A percentile compares a stretch with the other conserved stretches of the same genome.
Evolutionary conservation across 331 rosid species (phyloP).

Genomic region (Dryas integrifolia): DNA sequence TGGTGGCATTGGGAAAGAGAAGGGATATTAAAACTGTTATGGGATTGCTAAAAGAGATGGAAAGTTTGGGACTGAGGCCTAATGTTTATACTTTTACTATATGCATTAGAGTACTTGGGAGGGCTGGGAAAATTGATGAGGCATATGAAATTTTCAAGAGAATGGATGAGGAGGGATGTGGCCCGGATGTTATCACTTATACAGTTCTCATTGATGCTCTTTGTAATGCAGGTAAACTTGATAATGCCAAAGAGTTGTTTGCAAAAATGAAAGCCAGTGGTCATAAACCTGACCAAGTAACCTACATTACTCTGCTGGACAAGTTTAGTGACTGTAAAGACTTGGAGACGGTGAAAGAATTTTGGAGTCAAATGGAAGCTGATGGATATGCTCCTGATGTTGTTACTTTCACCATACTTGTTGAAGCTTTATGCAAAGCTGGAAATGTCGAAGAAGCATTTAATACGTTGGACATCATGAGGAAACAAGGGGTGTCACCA

Average conservation of each 20-base stretch:
- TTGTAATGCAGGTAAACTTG: conserved; percentile 68
- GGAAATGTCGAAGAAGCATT: conserved; percentile 70
- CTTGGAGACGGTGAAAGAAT: conserved; percentile 48
- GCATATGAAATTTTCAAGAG: conserved; percentile 65
- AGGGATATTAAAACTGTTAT: conserved; percentile 67
- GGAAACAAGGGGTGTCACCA: conserved; percentile 55
- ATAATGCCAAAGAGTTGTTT: conserved; percentile 62
- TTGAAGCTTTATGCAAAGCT: conserved; percentile 72
- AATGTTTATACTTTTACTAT: conserved; percentile 85
- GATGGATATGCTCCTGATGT: conserved; percentile 89
- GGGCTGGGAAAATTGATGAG: conserved; percentile 77
- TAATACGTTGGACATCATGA: conserved; percentile 60
- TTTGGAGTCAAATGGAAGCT: conserved; percentile 83
- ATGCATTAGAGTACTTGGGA: conserved; percentile 88
- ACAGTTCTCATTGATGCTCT: conserved; percentile 93
- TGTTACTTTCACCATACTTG: conserved; percentile 74
- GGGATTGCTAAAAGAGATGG: conserved; percentile 78
- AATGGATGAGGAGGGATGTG: conserved; percentile 86
- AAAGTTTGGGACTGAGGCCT: conserved; percentile 75
- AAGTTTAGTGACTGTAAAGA: conserved; percentile 64
- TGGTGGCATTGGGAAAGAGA: conserved; percentile 86
- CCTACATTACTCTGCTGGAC: conserved; percentile 78
- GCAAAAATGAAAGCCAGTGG: conserved; percentile 59
- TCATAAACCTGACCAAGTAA: conserved; percentile 83
- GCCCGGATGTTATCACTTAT: conserved; percentile 87